phyloP scores from a whole-genome alignment of 306 rosid species.

The Malus fusca region DNA sequence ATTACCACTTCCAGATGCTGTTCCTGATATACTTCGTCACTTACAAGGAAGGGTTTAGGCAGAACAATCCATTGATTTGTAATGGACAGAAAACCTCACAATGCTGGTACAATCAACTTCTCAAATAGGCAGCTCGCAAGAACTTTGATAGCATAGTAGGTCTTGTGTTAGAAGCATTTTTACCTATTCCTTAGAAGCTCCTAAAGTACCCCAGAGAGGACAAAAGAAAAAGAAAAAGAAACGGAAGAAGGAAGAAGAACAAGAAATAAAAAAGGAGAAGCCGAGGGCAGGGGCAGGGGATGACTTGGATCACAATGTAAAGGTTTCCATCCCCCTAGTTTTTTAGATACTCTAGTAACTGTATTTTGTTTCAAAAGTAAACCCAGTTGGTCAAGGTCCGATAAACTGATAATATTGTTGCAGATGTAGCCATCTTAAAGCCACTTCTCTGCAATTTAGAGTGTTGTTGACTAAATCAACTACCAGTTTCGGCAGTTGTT shows the following conservation, averaged over 20 bases:
- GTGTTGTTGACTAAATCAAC: slow-evolving; percentile 18
- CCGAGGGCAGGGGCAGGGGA: background rate
- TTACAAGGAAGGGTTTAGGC: background rate
- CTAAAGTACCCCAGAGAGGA: slow-evolving; percentile 6
- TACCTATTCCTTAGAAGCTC: slow-evolving; percentile 14
- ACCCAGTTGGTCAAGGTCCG: slow-evolving; percentile 10
- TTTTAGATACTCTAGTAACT: slow-evolving; percentile 11
- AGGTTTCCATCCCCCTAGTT: slow-evolving; percentile 13
- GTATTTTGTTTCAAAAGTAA: slow-evolving; percentile 1
- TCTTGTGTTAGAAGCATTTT: slow-evolving; percentile 1
- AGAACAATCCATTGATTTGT: slow-evolving; percentile 10
- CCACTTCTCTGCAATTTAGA: slow-evolving; percentile 6
- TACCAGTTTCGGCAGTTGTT: slow-evolving; percentile 14
- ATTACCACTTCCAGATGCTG: slow-evolving; percentile 4
- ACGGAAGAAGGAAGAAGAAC: background rate
- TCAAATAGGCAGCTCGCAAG: slow-evolving; percentile 3
- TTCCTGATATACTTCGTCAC: background rate
- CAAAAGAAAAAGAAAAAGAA: background rate
- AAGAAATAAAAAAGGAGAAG: background rate
- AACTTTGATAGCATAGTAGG: slow-evolving; percentile 5
- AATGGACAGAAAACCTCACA: background rate
- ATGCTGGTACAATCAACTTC: background rate
- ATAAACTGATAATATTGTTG: slow-evolving; percentile 3
- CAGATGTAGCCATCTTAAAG: slow-evolving; percentile 13
- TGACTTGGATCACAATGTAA: slow-evolving; percentile 12